Base-by-base conservation (phyloP, 108 stramenopile species). In the Pinguiococcus pyrenoidosus region DNA sequence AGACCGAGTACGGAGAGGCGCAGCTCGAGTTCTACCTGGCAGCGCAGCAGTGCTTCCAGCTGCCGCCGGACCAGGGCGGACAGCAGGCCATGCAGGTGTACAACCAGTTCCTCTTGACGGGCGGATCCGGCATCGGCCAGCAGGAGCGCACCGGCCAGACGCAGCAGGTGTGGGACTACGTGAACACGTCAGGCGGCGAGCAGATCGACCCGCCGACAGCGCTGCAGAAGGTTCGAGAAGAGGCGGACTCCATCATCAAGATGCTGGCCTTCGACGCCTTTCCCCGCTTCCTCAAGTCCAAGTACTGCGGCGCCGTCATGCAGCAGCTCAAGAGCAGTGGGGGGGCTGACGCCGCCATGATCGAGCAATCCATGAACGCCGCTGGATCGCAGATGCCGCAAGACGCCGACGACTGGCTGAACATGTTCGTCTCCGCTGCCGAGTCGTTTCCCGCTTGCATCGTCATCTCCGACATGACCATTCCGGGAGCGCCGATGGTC, bases 361-460 rank as follows among this genome's bases (percentile, higher is more conserved):
- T 42, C 18, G 21, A 17, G 40, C 4, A 42, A 42, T 10, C n/a
- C n/a, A n/a, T n/a, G n/a, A n/a, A n/a, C n/a, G n/a, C n/a, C 4
- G 34, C 34, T 1, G 34, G 34, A 1, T 25, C 48, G 6, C 48
- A 48, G 7, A 37, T 59, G 28, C 49, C 64, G 7, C 48, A 65
- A 30, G 55, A 64, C 48, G 63, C 63, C 14, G 63, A 64, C 34
- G 63, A 64, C 26, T 64, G 63, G 63, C 55, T 64, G 22, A 56
- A 56, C 48, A 56, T 50, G 42, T 64, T 64, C 63, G 46, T 56
- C 16, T 50, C 48, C 20, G 49, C 54, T 7, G 63, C 63, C 10
- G 63, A 64, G 40, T 56, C 63, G 16, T 64, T 56, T 32, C 63
- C 63, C 27, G 63, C 63, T 10, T 64, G 63, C 55, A 62, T 62